These are phyloP conservation scores for Fusarium paranaense DNA, from an alignment of 2,329 filamentous ascomycete species.

Conservation along the genomic window DNA sequence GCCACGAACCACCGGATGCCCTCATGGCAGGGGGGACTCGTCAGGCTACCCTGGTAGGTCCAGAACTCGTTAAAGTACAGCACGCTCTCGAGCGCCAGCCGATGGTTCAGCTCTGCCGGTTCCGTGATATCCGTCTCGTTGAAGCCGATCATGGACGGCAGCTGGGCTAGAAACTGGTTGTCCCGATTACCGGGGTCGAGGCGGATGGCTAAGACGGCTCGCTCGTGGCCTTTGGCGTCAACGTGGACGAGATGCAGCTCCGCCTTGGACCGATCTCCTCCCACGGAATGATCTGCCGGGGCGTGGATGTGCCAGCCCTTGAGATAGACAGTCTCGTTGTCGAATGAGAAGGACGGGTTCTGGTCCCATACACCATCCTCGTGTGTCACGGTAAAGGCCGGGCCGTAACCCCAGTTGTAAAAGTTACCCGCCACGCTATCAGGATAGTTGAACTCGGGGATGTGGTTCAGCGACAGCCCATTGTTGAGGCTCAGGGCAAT, in stretches of 20 bases:
- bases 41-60: conserved; percentile 37
- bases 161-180: conserved; percentile 13
- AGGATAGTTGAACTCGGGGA: conserved; percentile 27
- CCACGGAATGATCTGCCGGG: conserved; percentile 33
- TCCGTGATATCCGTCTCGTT: conserved; percentile 15
- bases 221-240: conserved; percentile 18
- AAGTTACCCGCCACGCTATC: conserved; percentile 18
- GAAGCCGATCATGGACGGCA: conserved; percentile 27
- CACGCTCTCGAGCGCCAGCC: conserved; percentile 17
- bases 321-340: conserved; percentile 36
- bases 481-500: conserved; percentile 34
- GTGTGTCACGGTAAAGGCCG: conserved; percentile 29
- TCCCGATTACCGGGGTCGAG: conserved; percentile 28
- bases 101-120: conserved; percentile 9
- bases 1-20: conserved; percentile 34
- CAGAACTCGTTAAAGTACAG: conserved; percentile 35
- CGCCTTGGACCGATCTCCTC: conserved; percentile 33
- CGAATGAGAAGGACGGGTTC: conserved; percentile 31
- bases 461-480: conserved; percentile 27
- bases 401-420: conserved; percentile 36
- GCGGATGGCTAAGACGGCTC: conserved; percentile 29
- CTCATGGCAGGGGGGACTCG: conserved; percentile 30
- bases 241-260: conserved; percentile 38
- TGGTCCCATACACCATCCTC: conserved; percentile 16
- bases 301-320: conserved; percentile 38